A percentile compares a stretch with the other conserved stretches of the same genome.
phyloP scores from a whole-genome alignment of 495 filamentous ascomycete species.

The Sordaria brevicollis region DNA sequence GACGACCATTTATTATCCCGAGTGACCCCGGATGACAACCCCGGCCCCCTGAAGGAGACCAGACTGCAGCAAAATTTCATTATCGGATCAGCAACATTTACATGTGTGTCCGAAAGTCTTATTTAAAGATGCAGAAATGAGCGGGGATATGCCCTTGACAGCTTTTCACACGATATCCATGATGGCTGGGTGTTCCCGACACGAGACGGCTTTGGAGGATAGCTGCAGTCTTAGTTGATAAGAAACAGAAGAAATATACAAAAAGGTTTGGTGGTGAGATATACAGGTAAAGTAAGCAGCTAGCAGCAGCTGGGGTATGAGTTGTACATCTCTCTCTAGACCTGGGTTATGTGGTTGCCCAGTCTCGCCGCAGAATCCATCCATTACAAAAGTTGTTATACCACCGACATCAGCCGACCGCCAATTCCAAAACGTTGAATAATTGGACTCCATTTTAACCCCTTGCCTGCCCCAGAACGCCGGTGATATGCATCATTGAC shows the following conservation, averaged over 20 bases:
- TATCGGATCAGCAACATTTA: background rate
- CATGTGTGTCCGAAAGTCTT: background rate
- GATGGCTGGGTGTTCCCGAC: background rate
- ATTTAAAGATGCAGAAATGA: background rate
- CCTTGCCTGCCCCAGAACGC: background rate
- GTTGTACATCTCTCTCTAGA: background rate
- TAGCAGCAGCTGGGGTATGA: background rate
- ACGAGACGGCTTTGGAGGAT: background rate
- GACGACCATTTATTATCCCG: no score
- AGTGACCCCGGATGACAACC: background rate
- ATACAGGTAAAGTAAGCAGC: no score
- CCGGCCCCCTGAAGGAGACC: background rate
- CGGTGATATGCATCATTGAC: conserved; percentile 1
- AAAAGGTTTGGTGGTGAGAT: background rate
- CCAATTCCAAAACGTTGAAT: background rate
- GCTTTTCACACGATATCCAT: background rate
- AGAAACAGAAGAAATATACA: background rate
- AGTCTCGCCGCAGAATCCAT: background rate
- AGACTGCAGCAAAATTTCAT: background rate
- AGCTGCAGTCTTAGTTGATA: background rate
- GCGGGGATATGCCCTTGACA: background rate
- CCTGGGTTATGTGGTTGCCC: background rate
- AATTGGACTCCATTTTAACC: background rate
- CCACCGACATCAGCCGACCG: background rate
- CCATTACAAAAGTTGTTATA: background rate